Percentiles rank a stretch among this genome's conserved stretches.
These are phyloP conservation scores for Salvia miltiorrhiza DNA, from an alignment of 257 asterid species.

Conservation along the genomic window DNA sequence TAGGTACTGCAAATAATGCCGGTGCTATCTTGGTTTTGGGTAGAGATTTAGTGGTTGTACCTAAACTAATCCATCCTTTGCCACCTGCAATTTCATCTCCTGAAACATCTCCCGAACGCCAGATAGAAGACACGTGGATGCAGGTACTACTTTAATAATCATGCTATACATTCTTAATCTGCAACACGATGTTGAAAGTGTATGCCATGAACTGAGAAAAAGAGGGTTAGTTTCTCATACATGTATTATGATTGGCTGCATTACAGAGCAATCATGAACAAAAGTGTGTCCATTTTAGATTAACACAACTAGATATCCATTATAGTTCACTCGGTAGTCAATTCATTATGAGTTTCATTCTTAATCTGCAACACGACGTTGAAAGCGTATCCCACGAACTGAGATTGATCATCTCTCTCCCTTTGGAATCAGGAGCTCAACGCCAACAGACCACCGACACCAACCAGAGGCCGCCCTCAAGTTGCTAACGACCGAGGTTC, in stretches of 20 bases:
- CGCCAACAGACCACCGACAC: constrained; percentile 97
- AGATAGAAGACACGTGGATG: constrained; percentile 94
- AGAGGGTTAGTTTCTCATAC: no score
- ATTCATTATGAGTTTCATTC: no score
- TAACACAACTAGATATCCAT: no score
- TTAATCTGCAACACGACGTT: no score
- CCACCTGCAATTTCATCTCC: constrained; percentile 93
- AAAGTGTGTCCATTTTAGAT: no score
- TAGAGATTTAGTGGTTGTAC: constrained; percentile 97
- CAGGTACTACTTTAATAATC: constrained; percentile 47
- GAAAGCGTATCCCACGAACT: neutral
- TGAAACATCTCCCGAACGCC: constrained; percentile 82
- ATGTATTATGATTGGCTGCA: no score
- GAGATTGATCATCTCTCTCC: constrained; percentile 4
- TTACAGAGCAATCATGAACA: no score
- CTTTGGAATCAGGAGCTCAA: constrained; percentile 73
- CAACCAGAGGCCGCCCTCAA: constrained; percentile 98
- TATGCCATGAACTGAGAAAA: no score
- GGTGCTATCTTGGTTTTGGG: constrained; percentile 99
- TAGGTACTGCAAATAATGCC: constrained; percentile 97
- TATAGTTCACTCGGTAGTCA: no score
- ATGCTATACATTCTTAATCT: neutral
- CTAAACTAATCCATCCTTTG: constrained; percentile 86
- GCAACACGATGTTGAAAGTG: neutral
- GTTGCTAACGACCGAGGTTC: constrained; percentile 87